These are phyloP conservation scores for Chlamydomonas reinhardtii DNA, from an alignment of 163 green algal species.

Conservation along the genomic window DNA sequence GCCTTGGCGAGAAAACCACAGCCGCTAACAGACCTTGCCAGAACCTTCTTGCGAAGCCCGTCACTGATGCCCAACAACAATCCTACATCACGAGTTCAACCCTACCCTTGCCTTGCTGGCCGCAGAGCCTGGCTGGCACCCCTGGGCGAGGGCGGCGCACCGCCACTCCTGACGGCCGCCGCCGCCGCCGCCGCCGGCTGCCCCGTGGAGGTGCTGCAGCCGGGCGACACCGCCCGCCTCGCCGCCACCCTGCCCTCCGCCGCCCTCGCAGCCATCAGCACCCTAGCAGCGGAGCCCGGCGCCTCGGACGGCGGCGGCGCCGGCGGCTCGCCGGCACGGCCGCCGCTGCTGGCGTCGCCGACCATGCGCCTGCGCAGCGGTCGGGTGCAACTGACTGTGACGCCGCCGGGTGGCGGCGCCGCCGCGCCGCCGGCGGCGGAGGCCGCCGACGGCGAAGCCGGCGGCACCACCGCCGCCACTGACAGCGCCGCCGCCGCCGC, in stretches of 20 bases:
- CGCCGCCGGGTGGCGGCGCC: not conserved
- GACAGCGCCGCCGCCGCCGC: not conserved
- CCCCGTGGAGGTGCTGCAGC: conserved; percentile 53
- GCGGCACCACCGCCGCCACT: not conserved
- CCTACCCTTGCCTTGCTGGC: too few relatives aligned
- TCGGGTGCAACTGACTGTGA: not conserved
- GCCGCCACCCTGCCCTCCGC: conserved; percentile 12
- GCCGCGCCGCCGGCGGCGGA: not conserved
- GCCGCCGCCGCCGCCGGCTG: conserved; percentile 1
- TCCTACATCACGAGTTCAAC: too few relatives aligned
- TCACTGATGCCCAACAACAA: too few relatives aligned
- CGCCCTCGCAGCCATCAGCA: not conserved
- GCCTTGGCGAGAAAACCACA: too few relatives aligned
- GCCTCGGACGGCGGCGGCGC: not conserved
- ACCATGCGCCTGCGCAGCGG: not conserved
- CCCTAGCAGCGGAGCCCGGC: not conserved
- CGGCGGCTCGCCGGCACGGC: not conserved
- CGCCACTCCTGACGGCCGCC: not conserved
- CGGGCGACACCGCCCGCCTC: conserved; percentile 51
- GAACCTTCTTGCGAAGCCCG: too few relatives aligned
- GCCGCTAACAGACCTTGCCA: too few relatives aligned
- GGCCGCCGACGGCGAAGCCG: not conserved
- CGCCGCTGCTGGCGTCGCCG: not conserved
- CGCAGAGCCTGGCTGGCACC: conserved; percentile 53
- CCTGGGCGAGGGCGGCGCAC: not conserved